phyloP scores from a whole-genome alignment of 2,329 filamentous ascomycete species.

The Colletotrichum siamense region DNA sequence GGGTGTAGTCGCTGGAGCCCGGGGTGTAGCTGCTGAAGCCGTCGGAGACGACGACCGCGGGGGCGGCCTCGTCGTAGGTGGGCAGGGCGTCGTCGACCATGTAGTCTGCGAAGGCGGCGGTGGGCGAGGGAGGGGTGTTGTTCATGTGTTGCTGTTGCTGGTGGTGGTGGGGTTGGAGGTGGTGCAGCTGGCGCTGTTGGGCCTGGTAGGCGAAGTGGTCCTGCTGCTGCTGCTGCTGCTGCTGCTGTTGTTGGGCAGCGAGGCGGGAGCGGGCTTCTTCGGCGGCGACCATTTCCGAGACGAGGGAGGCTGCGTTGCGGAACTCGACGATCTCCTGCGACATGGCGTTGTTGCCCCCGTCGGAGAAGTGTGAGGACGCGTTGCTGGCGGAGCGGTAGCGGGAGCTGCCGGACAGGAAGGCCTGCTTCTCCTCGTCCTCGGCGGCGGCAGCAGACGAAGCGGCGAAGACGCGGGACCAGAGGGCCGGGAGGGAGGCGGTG shows the following conservation, averaged over 20 bases:
- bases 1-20: slow-evolving; percentile 31
- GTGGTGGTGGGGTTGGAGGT: neutral
- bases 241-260: slow-evolving; percentile 9
- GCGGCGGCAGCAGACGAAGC: slow-evolving; percentile 28
- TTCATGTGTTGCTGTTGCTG: slow-evolving; percentile 15
- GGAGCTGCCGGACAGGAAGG: slow-evolving; percentile 28
- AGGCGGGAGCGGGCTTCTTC: slow-evolving; percentile 39
- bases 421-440: slow-evolving; percentile 44
- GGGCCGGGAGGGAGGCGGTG: slow-evolving; percentile 20
- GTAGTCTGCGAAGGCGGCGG: slow-evolving; percentile 31
- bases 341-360: slow-evolving; percentile 36
- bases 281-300: slow-evolving; percentile 50
- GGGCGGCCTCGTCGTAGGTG: slow-evolving; percentile 42
- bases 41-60: slow-evolving; percentile 44
- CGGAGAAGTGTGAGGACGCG: neutral
- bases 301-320: slow-evolving; percentile 49
- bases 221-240: neutral
- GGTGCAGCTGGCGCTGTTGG: slow-evolving; percentile 16
- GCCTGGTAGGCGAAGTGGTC: slow-evolving; percentile 14
- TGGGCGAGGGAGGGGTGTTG: slow-evolving; percentile 28
- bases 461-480: slow-evolving; percentile 35
- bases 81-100: slow-evolving; percentile 44
- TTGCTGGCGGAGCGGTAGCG: slow-evolving; percentile 9
- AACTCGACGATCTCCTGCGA: slow-evolving; percentile 56
- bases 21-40: slow-evolving; percentile 47